phyloP scores from a whole-genome alignment of 768 basidiomycete genomes.

The Termitomyces sp. region DNA sequence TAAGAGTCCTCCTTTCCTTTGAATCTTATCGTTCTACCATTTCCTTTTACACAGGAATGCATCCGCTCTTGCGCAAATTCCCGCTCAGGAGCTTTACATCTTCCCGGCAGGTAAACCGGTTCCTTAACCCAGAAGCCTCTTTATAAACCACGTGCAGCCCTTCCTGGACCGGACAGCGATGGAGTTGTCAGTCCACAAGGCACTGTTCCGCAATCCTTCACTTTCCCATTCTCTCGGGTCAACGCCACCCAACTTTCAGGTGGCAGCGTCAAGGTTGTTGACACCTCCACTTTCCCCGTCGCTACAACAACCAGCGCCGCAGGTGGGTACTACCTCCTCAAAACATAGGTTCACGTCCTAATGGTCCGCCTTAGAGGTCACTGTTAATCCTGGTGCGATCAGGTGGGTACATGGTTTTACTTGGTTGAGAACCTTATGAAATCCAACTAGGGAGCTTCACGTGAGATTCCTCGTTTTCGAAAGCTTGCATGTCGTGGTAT shows the following conservation, averaged over 20 bases:
- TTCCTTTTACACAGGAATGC: slow-evolving; percentile 18
- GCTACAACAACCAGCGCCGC: slow-evolving; percentile 53
- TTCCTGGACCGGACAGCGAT: slow-evolving; percentile 30
- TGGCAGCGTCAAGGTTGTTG: slow-evolving; percentile 48
- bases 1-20: background rate
- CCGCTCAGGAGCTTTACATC: slow-evolving; percentile 46
- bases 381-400: slow-evolving; percentile 54
- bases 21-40: background rate
- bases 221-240: slow-evolving; percentile 45
- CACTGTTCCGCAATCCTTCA: slow-evolving; percentile 38
- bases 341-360: background rate
- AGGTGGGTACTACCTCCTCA: slow-evolving; percentile 7
- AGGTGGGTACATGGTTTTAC: slow-evolving; percentile 25
- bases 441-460: slow-evolving; percentile 49
- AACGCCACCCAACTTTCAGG: slow-evolving; percentile 41
- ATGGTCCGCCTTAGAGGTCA: slow-evolving; percentile 35
- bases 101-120: slow-evolving; percentile 39
- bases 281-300: slow-evolving; percentile 48
- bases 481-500: background rate
- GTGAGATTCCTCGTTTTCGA: slow-evolving; percentile 25
- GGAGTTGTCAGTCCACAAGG: slow-evolving; percentile 43
- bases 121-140: background rate
- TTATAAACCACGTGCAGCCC: slow-evolving; percentile 18
- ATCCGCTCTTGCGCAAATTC: slow-evolving; percentile 39
- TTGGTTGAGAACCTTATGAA: background rate